Conservation (phyloP, 2,329 filamentous ascomycete genomes). For the Claviceps paspali region DNA sequence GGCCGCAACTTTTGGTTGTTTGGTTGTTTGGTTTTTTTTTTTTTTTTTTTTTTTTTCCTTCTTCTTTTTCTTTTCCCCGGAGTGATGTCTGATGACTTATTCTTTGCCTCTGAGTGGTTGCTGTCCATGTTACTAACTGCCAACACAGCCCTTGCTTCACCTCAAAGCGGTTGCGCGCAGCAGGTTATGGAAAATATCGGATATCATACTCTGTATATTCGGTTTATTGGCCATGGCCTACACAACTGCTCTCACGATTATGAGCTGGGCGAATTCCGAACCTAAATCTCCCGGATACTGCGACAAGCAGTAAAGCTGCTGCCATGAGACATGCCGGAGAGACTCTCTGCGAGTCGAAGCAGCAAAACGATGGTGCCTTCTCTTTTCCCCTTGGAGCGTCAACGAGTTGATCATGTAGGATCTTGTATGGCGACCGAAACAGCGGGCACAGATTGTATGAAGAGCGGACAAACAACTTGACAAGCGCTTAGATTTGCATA, state of each 20-base stretch:
- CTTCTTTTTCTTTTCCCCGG: too few relatives aligned
- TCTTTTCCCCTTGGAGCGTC: not conserved
- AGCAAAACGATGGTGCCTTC: conserved; percentile 1
- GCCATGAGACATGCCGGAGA: not conserved
- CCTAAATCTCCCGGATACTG: conserved; percentile 38
- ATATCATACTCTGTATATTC: conserved; percentile 65
- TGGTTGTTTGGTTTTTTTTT: too few relatives aligned
- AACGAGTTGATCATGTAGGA: not conserved
- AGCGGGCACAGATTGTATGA: conserved; percentile 3
- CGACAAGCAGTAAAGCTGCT: conserved; percentile 21
- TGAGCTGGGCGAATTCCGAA: conserved; percentile 62
- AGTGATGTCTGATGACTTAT: too few relatives aligned
- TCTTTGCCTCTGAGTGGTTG: too few relatives aligned
- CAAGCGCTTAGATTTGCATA: not conserved
- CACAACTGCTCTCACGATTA: conserved; percentile 72
- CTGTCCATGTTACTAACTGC: conserved; percentile 21
- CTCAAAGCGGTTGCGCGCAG: conserved; percentile 63
- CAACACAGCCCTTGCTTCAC: conserved; percentile 67
- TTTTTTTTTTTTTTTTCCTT: not conserved
- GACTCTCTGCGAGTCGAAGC: not conserved
- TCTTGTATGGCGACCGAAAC: not conserved
- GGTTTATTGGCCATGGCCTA: conserved; percentile 82
- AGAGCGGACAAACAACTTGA: not conserved
- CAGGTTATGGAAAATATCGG: conserved; percentile 50
- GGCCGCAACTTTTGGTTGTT: too few relatives aligned